Evolutionary conservation across 768 basidiomycete genomes (phyloP), one percentile per base, ranked within the genome.

Genomic region (Tulasnella sp.): DNA sequence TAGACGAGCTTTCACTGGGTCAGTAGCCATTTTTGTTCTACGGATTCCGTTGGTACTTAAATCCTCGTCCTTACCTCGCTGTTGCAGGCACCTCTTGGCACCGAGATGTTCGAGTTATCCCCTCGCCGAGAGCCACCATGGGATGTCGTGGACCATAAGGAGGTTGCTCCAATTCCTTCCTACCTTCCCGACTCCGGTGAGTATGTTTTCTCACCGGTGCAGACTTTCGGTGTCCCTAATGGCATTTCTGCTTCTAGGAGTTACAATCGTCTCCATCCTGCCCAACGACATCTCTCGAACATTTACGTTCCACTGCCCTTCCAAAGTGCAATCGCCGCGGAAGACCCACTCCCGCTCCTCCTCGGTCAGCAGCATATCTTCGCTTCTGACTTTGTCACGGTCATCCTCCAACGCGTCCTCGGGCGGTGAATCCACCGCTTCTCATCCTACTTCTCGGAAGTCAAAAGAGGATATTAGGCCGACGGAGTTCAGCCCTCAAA

Each of bases 71-170:
- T 68, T 68, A 9, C 12, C 27, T 42, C 3, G 38, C 16, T 10
- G 39, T 74, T 6, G 24, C 16, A 21, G 38, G 27, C n/a, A 46
- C n/a, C 76, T 62, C 46, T 39, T 39, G 56, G 36, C 52, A 77
- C 56, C 39, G 24, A 27, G 38, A 62, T 27, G 46, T 77, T 40
- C 52, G 44, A 74, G 34, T 58, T 79, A 31, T 44, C n/a, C 31
- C 78, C 78, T 39, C 39, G 44, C 12, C 71, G 72, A 58, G 76
- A 80, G 21, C 44, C 80, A 19, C 71, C 31, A 12, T 81, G 80
- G 80, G 80, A 81, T 31, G 74, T 75, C 71, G 72, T 79, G 21
- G 80, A 81, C 21, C 44, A 71, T 72, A 80, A 81, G 52, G 79
- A 80, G 34, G 79, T 81, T 3, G 39, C 80, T 4, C 80, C 71